Evolutionary conservation across 306 rosid genomes (phyloP).

Genomic region (Castanea crenata): DNA sequence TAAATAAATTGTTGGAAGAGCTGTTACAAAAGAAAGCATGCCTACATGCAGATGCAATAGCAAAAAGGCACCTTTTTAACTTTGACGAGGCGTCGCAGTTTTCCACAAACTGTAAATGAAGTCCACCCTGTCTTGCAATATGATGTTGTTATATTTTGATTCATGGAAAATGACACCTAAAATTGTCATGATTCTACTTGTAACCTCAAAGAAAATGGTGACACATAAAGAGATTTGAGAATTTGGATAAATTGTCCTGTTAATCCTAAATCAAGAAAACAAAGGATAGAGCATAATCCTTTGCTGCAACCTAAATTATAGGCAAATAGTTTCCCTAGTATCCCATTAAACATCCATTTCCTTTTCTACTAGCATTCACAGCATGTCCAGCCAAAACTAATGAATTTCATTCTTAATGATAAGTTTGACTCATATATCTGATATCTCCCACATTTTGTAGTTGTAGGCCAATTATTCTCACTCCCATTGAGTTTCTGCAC

Average conservation of each 20-base stretch:
- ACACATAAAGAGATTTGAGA: not conserved
- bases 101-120: constrained; percentile 95
- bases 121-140: constrained; percentile 77
- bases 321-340: not conserved
- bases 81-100: constrained; percentile 88
- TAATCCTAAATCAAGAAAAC: not conserved
- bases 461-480: not conserved
- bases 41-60: not conserved
- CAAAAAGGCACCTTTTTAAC: constrained; percentile 72
- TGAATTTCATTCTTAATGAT: not conserved
- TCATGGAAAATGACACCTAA: constrained; percentile 2
- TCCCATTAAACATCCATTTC: not conserved
- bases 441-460: not conserved
- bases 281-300: not conserved
- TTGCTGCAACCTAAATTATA: not conserved
- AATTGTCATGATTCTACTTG: not conserved
- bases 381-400: not conserved
- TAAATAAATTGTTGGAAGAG: not conserved
- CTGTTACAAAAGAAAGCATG: constrained; percentile 1
- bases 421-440: not conserved
- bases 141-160: constrained; percentile 5
- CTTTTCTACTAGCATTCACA: not conserved
- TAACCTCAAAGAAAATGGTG: not conserved
- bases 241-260: not conserved
- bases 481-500: not conserved